phyloP scores from a whole-genome alignment of 257 asterid genomes.

The Misopates orontium region DNA sequence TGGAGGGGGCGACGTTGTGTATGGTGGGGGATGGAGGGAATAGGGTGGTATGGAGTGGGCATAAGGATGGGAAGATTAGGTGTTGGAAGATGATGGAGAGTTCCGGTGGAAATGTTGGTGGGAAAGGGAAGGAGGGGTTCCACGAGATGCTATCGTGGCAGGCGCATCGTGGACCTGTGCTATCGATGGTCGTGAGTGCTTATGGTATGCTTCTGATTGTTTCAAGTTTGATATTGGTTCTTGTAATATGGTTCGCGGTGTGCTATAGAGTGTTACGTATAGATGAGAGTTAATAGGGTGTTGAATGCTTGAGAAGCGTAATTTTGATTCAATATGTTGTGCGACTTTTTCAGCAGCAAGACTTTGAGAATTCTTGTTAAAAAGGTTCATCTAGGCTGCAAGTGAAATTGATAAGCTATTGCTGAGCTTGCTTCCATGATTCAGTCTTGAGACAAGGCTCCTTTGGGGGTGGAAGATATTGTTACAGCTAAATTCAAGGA shows the following conservation, averaged over 20 bases:
- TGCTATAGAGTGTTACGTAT: no score
- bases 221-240: neutral
- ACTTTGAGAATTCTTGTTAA: neutral
- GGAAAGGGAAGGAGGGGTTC: conserved; percentile 43
- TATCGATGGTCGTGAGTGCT: conserved; percentile 75
- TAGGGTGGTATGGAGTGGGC: conserved; percentile 92
- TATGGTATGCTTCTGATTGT: conserved; percentile 51
- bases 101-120: conserved; percentile 31
- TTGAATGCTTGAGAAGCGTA: neutral
- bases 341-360: neutral
- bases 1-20: conserved; percentile 58
- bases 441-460: no score
- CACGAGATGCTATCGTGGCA: conserved; percentile 80
- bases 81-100: conserved; percentile 77
- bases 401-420: no score
- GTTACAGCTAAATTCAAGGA: no score
- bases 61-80: conserved; percentile 78
- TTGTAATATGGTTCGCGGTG: neutral
- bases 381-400: neutral
- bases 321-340: neutral
- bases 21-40: conserved; percentile 76
- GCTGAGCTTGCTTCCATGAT: no score
- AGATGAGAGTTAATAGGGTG: neutral
- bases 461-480: no score
- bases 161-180: conserved; percentile 85